Conservation (phyloP, 139 green algal species). For the Bryopsis sp. region DNA sequence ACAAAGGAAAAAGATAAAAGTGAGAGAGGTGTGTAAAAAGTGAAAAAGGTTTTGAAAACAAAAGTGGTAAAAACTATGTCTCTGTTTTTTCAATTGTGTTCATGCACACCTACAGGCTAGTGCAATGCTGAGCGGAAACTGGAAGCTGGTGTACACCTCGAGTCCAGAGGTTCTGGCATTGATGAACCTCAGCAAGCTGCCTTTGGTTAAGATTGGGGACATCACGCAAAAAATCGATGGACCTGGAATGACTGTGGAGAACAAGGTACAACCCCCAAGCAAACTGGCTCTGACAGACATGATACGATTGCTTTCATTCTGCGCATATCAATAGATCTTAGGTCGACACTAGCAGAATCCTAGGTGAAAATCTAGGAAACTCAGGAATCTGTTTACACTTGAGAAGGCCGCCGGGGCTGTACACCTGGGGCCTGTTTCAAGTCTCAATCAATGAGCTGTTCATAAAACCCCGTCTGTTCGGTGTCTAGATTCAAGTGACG, state of each 20-base stretch:
- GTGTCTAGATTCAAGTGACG: constrained; percentile 31
- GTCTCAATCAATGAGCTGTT: background rate
- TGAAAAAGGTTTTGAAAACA: too few species aligned
- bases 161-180: constrained; percentile 73
- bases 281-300: too few species aligned
- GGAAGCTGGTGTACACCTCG: constrained; percentile 84
- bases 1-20: too few species aligned
- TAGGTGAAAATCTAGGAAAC: too few species aligned
- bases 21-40: too few species aligned
- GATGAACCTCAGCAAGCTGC: constrained; percentile 64
- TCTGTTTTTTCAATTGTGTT: background rate
- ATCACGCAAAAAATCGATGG: constrained; percentile 77
- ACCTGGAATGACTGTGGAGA: constrained; percentile 51
- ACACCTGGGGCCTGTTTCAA: background rate
- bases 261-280: constrained; percentile 46
- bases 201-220: constrained; percentile 71
- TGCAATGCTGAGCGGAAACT: constrained; percentile 52
- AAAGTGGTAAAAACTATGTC: too few species aligned
- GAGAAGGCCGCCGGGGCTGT: too few species aligned
- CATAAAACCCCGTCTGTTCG: background rate
- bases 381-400: constrained; percentile 9
- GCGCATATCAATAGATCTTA: too few species aligned
- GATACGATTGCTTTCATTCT: too few species aligned
- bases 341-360: too few species aligned
- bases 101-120: constrained; percentile 21